Evolutionary conservation across 202 grass and related monocot species (phyloP).

Genomic region (Bolboschoenoplectus hybrid): DNA sequence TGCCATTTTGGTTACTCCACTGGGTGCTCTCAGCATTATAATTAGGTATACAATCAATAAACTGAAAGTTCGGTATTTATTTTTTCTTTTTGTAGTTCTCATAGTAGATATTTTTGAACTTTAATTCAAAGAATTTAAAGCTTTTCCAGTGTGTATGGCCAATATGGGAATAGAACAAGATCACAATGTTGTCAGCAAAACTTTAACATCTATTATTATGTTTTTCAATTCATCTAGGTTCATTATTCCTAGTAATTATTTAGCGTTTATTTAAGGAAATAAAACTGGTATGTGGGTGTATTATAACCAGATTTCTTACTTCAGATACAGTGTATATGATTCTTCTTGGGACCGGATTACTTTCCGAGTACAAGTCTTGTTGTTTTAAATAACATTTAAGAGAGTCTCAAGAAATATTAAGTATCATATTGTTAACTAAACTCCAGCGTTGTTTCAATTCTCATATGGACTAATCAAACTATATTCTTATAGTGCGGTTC

Average conservation of each 20-base stretch:
- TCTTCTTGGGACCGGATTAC: too few relatives aligned
- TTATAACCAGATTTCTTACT: too few relatives aligned
- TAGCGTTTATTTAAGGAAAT: too few relatives aligned
- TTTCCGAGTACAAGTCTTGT: too few relatives aligned
- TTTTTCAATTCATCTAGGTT: background rate
- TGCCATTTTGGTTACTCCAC: constrained; percentile 88
- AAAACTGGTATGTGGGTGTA: too few relatives aligned
- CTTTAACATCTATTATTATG: background rate
- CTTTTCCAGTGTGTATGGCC: background rate
- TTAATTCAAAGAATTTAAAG: background rate
- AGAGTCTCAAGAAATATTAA: too few relatives aligned
- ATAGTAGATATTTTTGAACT: background rate
- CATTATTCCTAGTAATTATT: too few relatives aligned
- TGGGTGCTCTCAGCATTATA: constrained; percentile 93
- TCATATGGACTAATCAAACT: background rate
- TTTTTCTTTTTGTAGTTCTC: background rate
- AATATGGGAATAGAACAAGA: background rate
- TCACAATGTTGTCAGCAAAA: background rate
- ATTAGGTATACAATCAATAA: constrained; percentile 49
- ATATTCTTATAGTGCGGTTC: constrained; percentile 51
- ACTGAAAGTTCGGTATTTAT: background rate
- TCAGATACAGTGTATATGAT: too few relatives aligned
- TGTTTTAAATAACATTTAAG: too few relatives aligned
- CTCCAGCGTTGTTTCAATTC: background rate
- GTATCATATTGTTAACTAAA: background rate